phyloP scores from a whole-genome alignment of 2,329 filamentous ascomycete species.

The Aquanectria penicillioides region DNA sequence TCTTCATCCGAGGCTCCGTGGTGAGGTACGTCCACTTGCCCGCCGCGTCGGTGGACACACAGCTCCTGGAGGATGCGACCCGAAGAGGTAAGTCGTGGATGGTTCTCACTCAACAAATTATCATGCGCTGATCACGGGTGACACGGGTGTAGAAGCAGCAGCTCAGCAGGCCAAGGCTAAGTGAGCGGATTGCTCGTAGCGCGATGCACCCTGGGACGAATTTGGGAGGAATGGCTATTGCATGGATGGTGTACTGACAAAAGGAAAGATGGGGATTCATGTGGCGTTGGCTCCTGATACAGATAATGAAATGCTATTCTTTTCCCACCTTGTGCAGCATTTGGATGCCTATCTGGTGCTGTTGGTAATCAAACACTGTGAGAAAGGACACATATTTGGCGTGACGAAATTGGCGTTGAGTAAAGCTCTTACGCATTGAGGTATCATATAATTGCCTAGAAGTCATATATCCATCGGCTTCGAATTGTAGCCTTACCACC shows the following conservation, averaged over 20 bases:
- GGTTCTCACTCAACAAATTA: neutral
- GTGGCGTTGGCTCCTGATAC: conserved; percentile 42
- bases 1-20: conserved; percentile 93
- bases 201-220: conserved; percentile 15
- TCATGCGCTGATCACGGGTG: neutral
- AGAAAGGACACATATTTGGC: no score
- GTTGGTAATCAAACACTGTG: neutral
- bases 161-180: conserved; percentile 68
- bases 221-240: conserved; percentile 23
- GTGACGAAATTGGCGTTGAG: no score
- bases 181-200: conserved; percentile 42
- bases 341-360: neutral
- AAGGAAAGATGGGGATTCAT: conserved; percentile 28
- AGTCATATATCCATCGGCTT: neutral
- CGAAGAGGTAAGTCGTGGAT: conserved; percentile 73
- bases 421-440: no score
- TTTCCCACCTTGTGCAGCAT: conserved; percentile 21
- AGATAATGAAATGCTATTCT: conserved; percentile 41
- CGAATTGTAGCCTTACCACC: conserved; percentile 45
- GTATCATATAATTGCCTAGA: neutral
- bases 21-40: conserved; percentile 93
- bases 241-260: conserved; percentile 31
- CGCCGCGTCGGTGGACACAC: conserved; percentile 82
- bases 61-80: conserved; percentile 89
- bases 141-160: conserved; percentile 59